phyloP scores from a whole-genome alignment of 768 basidiomycete species.

The Pleurotus djamor region DNA sequence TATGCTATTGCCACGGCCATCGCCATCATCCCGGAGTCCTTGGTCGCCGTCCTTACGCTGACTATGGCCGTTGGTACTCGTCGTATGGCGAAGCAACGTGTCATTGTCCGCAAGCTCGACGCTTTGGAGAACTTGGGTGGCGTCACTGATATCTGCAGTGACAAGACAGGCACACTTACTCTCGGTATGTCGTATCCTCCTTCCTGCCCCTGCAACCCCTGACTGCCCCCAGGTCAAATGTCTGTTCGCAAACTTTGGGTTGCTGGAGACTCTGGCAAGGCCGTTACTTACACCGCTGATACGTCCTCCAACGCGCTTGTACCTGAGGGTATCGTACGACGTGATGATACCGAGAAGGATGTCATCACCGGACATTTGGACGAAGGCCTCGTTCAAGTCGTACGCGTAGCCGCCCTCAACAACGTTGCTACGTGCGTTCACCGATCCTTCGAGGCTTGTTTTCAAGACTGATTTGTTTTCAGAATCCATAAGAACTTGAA shows the following conservation, averaged over 20 bases:
- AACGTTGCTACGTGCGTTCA: slow-evolving; percentile 32
- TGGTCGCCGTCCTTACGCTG: slow-evolving; percentile 49
- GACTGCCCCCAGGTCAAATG: slow-evolving; percentile 28
- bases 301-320: slow-evolving; percentile 27
- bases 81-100: slow-evolving; percentile 53
- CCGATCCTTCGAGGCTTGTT: not conserved
- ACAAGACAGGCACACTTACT: slow-evolving; percentile 66
- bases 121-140: slow-evolving; percentile 62
- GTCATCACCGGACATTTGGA: slow-evolving; percentile 17
- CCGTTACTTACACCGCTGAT: slow-evolving; percentile 29
- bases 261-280: slow-evolving; percentile 19
- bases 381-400: slow-evolving; percentile 22
- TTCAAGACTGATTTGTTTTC: not conserved
- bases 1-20: slow-evolving; percentile 37
- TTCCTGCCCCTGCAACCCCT: too few species aligned
- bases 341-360: slow-evolving; percentile 16
- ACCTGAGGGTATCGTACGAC: slow-evolving; percentile 24
- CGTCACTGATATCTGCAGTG: slow-evolving; percentile 54
- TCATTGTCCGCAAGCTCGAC: slow-evolving; percentile 61
- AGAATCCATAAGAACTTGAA: slow-evolving; percentile 34
- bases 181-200: not conserved
- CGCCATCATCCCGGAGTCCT: slow-evolving; percentile 38
- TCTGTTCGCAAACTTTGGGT: slow-evolving; percentile 37
- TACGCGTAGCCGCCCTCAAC: slow-evolving; percentile 29
- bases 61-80: slow-evolving; percentile 58